Evolutionary conservation across 805 yeast species (phyloP), one percentile per base, ranked within the genome.

Genomic region (Metschnikowia santaceciliae): DNA sequence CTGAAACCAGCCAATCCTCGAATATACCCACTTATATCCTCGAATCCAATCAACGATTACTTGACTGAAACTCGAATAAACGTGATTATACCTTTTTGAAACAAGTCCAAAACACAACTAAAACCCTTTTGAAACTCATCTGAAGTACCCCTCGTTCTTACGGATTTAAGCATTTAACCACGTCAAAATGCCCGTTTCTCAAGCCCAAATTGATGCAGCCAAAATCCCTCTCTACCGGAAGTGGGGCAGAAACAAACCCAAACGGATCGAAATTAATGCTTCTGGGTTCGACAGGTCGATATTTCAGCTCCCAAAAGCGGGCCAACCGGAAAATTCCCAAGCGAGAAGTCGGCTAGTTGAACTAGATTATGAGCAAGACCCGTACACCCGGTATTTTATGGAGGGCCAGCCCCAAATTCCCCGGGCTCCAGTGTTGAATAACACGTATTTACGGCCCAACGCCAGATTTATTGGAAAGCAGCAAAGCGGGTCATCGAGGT

Each of bases 401-500:
- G 22, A 14, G 14, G 14, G 8, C 30, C 36, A 15, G 46, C 13
- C 15, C n/a, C 32, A 64, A 20, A 46, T 37, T 6, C 30, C 37
- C 6, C 40, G 41, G 3, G 45, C 49, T n/a, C 63, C 64, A 2
- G 34, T 38, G 6, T 62, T 81, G 75, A 11, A 72, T 79, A 47
- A 61, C 52, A 49, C 63, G 3, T 80, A 78, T 49, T 68, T 88
- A 17, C 77, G 79, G 50, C 84, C 90, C 2, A 84, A 86, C 42
- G 74, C 88, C 23, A 68, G 61, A 35, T 88, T 83, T 57, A 62
- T 73, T 7, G 95, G 95, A 2, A 77, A 82, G 20, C 95, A 88
- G 61, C 86, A 82, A 60, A 81, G 88, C 10, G 89, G 87, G 0
- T 69, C 78, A 52, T 75, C 81, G 2, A 77, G 80, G 3, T 86